phyloP scores from a whole-genome alignment of 169 alveolate genomes.

The Plasmodium vinckei region DNA sequence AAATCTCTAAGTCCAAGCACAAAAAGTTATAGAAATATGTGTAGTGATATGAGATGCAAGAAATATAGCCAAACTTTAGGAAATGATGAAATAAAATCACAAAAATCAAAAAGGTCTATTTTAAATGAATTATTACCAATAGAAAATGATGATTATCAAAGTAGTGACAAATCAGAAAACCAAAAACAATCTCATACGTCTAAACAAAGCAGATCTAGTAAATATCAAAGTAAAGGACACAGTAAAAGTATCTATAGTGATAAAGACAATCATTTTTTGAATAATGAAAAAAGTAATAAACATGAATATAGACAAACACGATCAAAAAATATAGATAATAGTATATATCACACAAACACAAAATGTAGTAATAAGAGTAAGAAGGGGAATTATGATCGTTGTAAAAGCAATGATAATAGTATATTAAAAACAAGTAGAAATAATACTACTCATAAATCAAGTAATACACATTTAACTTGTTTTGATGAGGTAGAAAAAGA shows the following conservation, averaged over 20 bases:
- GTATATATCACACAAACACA: too few species aligned
- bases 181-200: too few species aligned
- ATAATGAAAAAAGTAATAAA: neutral
- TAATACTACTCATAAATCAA: too few species aligned
- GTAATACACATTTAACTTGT: too few species aligned
- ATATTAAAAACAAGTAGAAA: too few species aligned
- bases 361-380: too few species aligned
- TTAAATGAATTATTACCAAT: constrained; percentile 13
- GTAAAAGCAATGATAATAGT: too few species aligned
- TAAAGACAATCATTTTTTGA: neutral
- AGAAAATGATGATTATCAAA: constrained; percentile 1
- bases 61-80: neutral
- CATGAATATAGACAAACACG: neutral
- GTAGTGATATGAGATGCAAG: neutral
- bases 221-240: neutral
- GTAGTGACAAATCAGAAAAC: too few species aligned
- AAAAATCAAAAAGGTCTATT: neutral
- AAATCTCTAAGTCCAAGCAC: too few species aligned
- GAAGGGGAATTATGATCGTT: too few species aligned
- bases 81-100: neutral
- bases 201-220: neutral
- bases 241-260: neutral
- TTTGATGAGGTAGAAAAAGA: too few species aligned
- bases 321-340: neutral
- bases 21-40: neutral